phyloP scores from a whole-genome alignment of 345 rosid species.

The Cardamine resedifolia region DNA sequence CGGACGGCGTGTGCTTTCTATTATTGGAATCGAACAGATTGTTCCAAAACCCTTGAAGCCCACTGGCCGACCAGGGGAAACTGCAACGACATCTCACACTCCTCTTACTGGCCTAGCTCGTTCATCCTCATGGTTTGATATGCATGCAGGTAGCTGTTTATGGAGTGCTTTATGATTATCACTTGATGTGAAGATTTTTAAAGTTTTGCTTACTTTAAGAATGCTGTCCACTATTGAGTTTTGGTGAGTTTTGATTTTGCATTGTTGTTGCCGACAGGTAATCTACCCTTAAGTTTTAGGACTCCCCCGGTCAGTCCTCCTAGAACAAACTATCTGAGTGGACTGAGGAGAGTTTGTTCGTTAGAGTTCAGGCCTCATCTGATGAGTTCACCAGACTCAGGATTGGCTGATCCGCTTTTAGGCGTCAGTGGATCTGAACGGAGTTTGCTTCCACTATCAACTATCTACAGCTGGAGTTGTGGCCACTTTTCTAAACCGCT shows the following conservation, averaged over 20 bases:
- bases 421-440: conserved; percentile 67
- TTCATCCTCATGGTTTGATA: conserved; percentile 94
- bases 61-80: conserved; percentile 56
- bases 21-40: conserved; percentile 93
- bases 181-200: conserved; percentile 4
- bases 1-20: conserved; percentile 77
- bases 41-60: conserved; percentile 65
- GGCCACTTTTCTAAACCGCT: conserved; percentile 97
- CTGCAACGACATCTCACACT: conserved; percentile 52
- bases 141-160: conserved; percentile 69
- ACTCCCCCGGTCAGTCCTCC: conserved; percentile 99
- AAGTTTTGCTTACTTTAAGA: conserved; percentile 15
- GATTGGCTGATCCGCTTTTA: conserved; percentile 89
- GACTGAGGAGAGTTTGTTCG: conserved; percentile 93
- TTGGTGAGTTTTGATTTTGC: conserved; percentile 23
- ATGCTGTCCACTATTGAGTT: conserved; percentile 1
- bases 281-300: conserved; percentile 79
- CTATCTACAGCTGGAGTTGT: conserved; percentile 94
- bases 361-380: conserved; percentile 92
- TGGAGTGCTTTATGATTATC: conserved; percentile 13
- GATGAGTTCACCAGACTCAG: conserved; percentile 80
- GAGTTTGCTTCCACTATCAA: conserved; percentile 89
- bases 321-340: conserved; percentile 68
- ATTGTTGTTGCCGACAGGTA: conserved; percentile 64
- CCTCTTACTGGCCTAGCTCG: conserved; percentile 79